Conservation (phyloP, 129 eudicot genomes). For the Flaveria bidentis region DNA sequence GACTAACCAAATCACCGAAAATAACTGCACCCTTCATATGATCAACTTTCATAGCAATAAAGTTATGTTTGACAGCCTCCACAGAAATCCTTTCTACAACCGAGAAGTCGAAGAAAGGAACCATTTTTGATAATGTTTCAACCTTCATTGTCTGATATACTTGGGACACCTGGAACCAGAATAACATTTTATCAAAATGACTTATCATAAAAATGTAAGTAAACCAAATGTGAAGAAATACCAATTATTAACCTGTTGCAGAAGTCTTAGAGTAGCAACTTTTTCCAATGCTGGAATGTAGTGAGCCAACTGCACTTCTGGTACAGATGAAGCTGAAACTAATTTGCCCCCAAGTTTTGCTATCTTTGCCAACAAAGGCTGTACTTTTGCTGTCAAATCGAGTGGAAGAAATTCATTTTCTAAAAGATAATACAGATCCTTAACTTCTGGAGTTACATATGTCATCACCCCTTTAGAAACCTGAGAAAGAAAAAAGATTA, state of each 20-base stretch:
- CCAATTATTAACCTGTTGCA: constrained; percentile 60
- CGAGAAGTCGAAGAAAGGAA: constrained; percentile 70
- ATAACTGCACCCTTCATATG: constrained; percentile 66
- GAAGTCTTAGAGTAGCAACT: constrained; percentile 72
- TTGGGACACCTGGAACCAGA: constrained; percentile 53
- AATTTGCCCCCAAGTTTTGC: constrained; percentile 75
- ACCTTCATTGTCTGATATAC: constrained; percentile 76
- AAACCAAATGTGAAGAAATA: neutral
- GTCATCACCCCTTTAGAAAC: constrained; percentile 81
- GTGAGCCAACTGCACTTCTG: constrained; percentile 71
- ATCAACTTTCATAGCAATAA: constrained; percentile 68
- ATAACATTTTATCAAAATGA: neutral
- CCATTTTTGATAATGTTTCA: constrained; percentile 58
- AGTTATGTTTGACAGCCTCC: constrained; percentile 66
- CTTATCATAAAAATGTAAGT: neutral
- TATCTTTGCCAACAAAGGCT: constrained; percentile 62
- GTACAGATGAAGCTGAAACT: constrained; percentile 74
- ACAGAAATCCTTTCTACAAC: constrained; percentile 73
- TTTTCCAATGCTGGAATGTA: constrained; percentile 69
- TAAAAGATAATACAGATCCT: constrained; percentile 68
- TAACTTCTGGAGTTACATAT: constrained; percentile 83
- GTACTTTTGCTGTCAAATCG: constrained; percentile 61
- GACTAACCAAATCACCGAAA: constrained; percentile 59
- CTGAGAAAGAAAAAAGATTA: constrained; percentile 32
- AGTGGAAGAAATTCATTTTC: constrained; percentile 75